These are phyloP conservation scores for Venturia pyrina DNA, from an alignment of 2,329 filamentous ascomycete species.

Conservation along the genomic window DNA sequence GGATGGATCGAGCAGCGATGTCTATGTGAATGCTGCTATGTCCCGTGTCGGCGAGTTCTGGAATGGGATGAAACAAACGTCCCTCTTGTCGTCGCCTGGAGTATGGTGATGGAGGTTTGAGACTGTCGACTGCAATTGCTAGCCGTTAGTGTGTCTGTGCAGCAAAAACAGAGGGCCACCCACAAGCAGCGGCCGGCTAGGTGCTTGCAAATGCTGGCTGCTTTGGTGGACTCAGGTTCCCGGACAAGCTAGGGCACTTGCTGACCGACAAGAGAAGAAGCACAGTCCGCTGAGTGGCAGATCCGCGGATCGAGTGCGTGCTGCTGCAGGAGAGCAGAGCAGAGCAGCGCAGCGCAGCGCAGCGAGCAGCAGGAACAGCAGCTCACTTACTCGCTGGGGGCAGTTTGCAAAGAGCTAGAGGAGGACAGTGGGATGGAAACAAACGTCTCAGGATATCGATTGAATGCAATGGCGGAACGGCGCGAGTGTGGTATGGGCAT, in stretches of 20 bases:
- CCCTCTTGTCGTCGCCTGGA: not conserved
- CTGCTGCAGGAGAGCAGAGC: slow-evolving; percentile 4
- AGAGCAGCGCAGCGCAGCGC: not conserved
- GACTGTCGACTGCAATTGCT: not conserved
- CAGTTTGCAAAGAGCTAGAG: not conserved
- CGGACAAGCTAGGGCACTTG: slow-evolving; percentile 6
- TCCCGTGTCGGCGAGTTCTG: not conserved
- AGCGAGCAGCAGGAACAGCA: slow-evolving; percentile 5
- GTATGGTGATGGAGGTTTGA: not conserved
- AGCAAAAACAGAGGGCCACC: slow-evolving; percentile 1
- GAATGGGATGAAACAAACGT: not conserved
- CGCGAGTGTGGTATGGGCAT: slow-evolving; percentile 2
- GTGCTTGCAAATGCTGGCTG: slow-evolving; percentile 5
- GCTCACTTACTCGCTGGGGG: not conserved
- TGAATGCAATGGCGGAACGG: not conserved
- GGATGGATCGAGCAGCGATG: not conserved
- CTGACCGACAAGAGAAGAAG: slow-evolving; percentile 11
- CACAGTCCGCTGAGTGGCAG: slow-evolving; percentile 8
- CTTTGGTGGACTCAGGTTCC: not conserved
- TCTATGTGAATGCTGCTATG: not conserved
- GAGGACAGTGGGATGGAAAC: not conserved
- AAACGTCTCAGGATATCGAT: not conserved
- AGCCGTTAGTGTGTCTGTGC: not conserved
- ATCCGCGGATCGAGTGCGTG: not conserved
- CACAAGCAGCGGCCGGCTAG: slow-evolving; percentile 1